phyloP scores from a whole-genome alignment of 257 asterid species.

The Agastache rugosa region DNA sequence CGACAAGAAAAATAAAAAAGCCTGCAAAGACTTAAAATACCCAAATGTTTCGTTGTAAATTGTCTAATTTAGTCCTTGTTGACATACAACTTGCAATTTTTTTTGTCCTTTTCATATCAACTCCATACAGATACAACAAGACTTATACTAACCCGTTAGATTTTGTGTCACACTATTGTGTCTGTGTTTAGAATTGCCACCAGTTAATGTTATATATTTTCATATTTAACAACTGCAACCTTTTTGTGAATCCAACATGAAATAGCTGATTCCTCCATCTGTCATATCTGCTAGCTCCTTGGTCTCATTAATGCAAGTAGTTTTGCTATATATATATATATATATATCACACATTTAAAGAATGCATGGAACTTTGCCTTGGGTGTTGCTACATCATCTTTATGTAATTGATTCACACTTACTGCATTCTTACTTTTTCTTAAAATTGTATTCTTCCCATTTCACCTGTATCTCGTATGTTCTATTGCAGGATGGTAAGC shows the following conservation, averaged over 20 bases:
- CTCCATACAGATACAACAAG: background rate
- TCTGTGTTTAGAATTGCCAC: background rate
- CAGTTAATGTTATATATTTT: background rate
- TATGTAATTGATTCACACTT: background rate
- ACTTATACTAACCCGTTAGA: background rate
- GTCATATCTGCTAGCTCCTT: background rate
- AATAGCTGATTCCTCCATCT: background rate
- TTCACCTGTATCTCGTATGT: conserved; percentile 2
- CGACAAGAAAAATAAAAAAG: background rate
- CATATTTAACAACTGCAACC: background rate
- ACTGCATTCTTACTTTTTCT: conserved; percentile 4
- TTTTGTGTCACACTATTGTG: background rate
- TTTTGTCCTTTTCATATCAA: background rate
- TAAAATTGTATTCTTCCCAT: conserved; percentile 2
- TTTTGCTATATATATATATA: background rate
- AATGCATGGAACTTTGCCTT: background rate
- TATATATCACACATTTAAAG: background rate
- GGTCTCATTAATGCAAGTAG: background rate
- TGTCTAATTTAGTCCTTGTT: background rate
- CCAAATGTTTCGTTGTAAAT: background rate
- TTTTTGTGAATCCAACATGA: background rate
- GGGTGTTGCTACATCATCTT: conserved; percentile 7
- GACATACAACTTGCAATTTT: background rate
- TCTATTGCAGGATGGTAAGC: conserved; percentile 71
- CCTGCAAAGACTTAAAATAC: background rate